phyloP scores from a whole-genome alignment of 1,139 yeast species.

The Fermentozyma sake region DNA sequence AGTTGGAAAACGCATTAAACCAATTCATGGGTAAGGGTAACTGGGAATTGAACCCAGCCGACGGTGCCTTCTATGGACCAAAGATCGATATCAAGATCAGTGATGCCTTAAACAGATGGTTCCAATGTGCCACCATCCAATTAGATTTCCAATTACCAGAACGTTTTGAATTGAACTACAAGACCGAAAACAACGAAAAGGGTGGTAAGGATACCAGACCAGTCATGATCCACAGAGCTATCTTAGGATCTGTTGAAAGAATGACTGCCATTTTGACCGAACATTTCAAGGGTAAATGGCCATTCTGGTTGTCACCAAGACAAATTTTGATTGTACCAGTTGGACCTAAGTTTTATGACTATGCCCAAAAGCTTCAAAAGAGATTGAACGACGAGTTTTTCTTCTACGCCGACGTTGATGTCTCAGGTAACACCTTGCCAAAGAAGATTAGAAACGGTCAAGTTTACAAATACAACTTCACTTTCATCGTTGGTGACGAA shows the following conservation, averaged over 20 bases:
- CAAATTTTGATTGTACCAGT: conserved; percentile 93
- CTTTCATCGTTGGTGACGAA: conserved; percentile 93
- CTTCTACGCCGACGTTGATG: conserved; percentile 87
- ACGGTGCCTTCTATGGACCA: conserved; percentile 99
- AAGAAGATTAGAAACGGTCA: conserved; percentile 97
- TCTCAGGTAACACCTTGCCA: conserved; percentile 90
- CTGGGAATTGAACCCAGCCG: conserved; percentile 93
- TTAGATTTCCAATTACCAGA: conserved; percentile 95
- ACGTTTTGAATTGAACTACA: conserved; percentile 84
- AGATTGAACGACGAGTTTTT: conserved; percentile 58
- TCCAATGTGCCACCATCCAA: conserved; percentile 97
- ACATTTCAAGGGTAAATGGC: conserved; percentile 98
- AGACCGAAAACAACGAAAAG: conserved; percentile 61
- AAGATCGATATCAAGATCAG: conserved; percentile 92
- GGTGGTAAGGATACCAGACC: conserved; percentile 54
- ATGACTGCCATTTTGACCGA: conserved; percentile 97
- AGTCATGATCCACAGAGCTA: conserved; percentile 98
- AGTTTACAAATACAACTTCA: conserved; percentile 85
- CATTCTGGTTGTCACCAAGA: conserved; percentile 98
- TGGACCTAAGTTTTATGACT: conserved; percentile 85
- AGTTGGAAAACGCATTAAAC: conserved; percentile 70
- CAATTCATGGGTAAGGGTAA: conserved; percentile 64
- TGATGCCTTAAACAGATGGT: conserved; percentile 90
- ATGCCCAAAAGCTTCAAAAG: conserved; percentile 77
- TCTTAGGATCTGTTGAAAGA: conserved; percentile 95